Evolutionary conservation across 2,329 filamentous ascomycete species (phyloP), one percentile per base, ranked within the genome.

Genomic region (Penicillium capsulatum): DNA sequence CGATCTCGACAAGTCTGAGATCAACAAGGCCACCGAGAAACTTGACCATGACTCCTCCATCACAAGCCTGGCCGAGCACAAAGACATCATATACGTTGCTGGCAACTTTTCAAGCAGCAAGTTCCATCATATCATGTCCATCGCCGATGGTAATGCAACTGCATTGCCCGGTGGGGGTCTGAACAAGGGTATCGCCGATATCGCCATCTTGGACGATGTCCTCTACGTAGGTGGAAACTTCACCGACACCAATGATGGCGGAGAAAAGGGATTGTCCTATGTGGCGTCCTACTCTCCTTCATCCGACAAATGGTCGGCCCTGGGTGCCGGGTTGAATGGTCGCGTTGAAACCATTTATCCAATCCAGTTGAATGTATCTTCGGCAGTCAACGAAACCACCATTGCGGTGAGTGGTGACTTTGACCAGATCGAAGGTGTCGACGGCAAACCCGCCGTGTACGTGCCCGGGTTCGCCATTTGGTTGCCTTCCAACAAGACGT

Each of bases 181-280:
- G 27, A 89, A 98, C 55, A 82, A 81, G 2, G 75, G 80, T 44
- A 86, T 98, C n/a, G 65, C 77, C 39, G 75, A 81, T 9, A 78
- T 95, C 70, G 77, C 84, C 44, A 67, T 81, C 17, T 79, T 85
- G 40, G 79, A 73, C 37, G 77, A 78, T 13, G 66, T 68, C 22
- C 70, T 96, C 9, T 98, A 86, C 55, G 81, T 92, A 31, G 92
- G 87, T 13, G 92, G 92, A 34, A 79, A 80, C 38, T 98, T 98
- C 65, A 85, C 81, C 36, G 81, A 84, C 57, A 89, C 87, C 0
- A 72, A 73, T 16, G 74, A 79, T 38, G 75, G 76, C 31, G 74
- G 74, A 2, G 76, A 73, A 9, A 60, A 74, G n/a, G 83, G 80
- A 5, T 69, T 98, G 19, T 80, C 77, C 47, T 82, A 89, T 48